phyloP scores from a whole-genome alignment of 257 asterid species.

The Penstemon eatonii region DNA sequence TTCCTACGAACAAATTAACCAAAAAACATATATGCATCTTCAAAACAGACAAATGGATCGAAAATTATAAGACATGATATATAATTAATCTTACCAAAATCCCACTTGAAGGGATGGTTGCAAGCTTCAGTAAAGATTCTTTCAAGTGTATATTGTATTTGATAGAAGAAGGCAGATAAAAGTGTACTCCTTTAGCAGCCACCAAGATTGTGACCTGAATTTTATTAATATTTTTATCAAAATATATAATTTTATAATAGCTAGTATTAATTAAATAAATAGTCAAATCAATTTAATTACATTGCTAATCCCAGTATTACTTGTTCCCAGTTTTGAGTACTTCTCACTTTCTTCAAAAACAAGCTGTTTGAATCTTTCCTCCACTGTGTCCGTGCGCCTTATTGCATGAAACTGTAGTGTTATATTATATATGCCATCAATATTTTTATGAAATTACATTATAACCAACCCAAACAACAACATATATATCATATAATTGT shows the following conservation, averaged over 20 bases:
- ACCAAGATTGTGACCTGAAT: constrained; percentile 81
- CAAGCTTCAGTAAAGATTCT: constrained; percentile 85
- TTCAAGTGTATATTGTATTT: constrained; percentile 74
- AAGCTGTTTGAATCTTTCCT: constrained; percentile 72
- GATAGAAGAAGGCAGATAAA: constrained; percentile 56
- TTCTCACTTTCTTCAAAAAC: constrained; percentile 93
- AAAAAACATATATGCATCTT: background rate
- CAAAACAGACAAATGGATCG: background rate
- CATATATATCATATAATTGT: background rate
- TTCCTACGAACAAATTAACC: constrained; percentile 47
- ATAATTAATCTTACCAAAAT: constrained; percentile 48
- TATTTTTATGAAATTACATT: constrained; percentile 4
- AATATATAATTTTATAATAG: background rate
- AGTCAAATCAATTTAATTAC: constrained; percentile 49
- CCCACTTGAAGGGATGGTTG: constrained; percentile 76
- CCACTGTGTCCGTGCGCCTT: constrained; percentile 74
- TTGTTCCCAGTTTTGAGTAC: constrained; percentile 46
- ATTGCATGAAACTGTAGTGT: constrained; percentile 74
- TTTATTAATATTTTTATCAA: background rate
- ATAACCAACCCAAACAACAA: background rate
- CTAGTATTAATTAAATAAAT: background rate
- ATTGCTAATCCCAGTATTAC: constrained; percentile 54
- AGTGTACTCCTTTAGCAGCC: constrained; percentile 82
- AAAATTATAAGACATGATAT: background rate
- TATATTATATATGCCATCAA: constrained; percentile 19